Evolutionary conservation across 768 basidiomycete genomes (phyloP).

Genomic region (Suillus brevipes): DNA sequence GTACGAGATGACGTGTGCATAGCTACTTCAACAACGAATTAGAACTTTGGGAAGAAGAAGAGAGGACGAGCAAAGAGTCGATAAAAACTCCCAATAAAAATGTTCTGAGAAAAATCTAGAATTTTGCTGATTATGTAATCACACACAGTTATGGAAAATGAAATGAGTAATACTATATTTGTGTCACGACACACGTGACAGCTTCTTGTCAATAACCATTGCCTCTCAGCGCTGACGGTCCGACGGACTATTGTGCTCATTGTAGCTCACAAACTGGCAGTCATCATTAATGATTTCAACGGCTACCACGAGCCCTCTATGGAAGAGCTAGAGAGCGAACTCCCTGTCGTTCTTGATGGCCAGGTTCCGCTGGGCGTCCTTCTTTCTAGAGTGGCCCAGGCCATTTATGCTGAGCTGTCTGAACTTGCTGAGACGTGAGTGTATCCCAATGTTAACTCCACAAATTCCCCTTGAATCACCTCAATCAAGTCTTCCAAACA

Average conservation of each 20-base stretch:
- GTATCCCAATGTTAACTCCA: not conserved
- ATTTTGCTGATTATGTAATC: conserved; percentile 7
- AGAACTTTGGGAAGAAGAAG: conserved; percentile 17
- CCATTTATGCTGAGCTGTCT: conserved; percentile 79
- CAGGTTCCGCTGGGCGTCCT: conserved; percentile 74
- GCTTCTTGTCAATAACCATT: not conserved
- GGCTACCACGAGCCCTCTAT: conserved; percentile 40
- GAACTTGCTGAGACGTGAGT: conserved; percentile 86
- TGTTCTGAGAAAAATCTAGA: conserved; percentile 33
- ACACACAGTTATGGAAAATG: not conserved
- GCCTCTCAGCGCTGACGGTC: not conserved
- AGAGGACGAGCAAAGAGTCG: conserved; percentile 9
- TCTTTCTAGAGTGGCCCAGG: conserved; percentile 73
- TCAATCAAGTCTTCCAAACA: conserved; percentile 63
- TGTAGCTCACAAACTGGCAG: conserved; percentile 11
- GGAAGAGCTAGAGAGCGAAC: conserved; percentile 69
- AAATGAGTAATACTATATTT: not conserved
- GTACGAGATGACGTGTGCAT: conserved; percentile 77
- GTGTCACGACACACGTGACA: not conserved
- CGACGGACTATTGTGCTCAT: not conserved
- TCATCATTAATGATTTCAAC: conserved; percentile 21
- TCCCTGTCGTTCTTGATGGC: conserved; percentile 71
- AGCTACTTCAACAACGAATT: conserved; percentile 10
- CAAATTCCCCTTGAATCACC: conserved; percentile 13
- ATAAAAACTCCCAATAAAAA: conserved; percentile 26